phyloP scores from a whole-genome alignment of 192 early-diverging fungal genomes.

The Spizellomyces punctatus region DNA sequence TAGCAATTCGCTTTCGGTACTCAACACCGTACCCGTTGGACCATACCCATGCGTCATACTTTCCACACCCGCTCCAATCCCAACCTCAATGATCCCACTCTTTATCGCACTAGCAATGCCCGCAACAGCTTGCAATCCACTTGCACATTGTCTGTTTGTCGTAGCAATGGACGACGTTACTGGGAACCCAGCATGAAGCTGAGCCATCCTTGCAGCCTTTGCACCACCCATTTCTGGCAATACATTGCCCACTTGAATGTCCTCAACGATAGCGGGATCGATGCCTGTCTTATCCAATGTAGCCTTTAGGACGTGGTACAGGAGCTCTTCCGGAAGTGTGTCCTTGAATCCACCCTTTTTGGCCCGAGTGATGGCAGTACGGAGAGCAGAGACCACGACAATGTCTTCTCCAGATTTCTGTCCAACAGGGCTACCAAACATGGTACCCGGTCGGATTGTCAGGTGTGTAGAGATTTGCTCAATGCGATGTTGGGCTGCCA shows the following conservation, averaged over 20 bases:
- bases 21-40: constrained; percentile 63
- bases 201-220: constrained; percentile 83
- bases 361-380: constrained; percentile 82
- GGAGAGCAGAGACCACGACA: constrained; percentile 85
- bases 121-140: constrained; percentile 82
- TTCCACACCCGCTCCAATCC: constrained; percentile 92
- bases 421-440: neutral
- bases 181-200: constrained; percentile 85
- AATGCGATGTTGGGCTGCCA: no score
- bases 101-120: constrained; percentile 84
- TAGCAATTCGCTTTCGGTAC: constrained; percentile 61
- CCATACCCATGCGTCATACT: constrained; percentile 88
- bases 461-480: no score
- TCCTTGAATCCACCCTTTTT: constrained; percentile 89
- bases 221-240: constrained; percentile 83
- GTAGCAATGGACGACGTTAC: constrained; percentile 74
- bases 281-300: constrained; percentile 60
- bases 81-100: constrained; percentile 83
- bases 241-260: constrained; percentile 91
- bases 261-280: constrained; percentile 82
- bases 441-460: no score
- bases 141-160: constrained; percentile 90
- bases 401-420: constrained; percentile 73
- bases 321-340: constrained; percentile 66
- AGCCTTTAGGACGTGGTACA: constrained; percentile 73